Base-by-base conservation (phyloP, 352 stramenopile species). In the Peronospora destructor region DNA sequence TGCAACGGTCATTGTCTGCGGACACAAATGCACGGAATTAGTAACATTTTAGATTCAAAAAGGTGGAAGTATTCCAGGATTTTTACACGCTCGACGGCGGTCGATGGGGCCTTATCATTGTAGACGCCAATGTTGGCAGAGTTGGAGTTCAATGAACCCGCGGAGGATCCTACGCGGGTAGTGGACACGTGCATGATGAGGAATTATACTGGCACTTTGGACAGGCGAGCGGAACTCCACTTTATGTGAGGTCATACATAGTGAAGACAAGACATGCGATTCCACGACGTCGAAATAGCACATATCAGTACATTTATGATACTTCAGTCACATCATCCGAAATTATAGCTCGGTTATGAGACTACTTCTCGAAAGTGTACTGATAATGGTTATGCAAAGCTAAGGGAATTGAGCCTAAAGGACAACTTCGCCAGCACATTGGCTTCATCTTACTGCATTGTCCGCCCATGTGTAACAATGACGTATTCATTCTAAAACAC, bases 1-100 rank as follows among this genome's bases (percentile, higher is more conserved):
- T 6, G 84, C 84, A 19, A 94, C 84, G 11, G 84, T 94, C 63
- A 92, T 73, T 25, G 85, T 72, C 81, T 91, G 28, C 39, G 32
- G 8, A 32, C 10, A 32, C 3, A 2, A 32, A 32, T 0, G 28
- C 28, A 32, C 28, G 6, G 28, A 32, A 3, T 30, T 30, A 30
- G 26, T 30, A 2, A 30, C 1, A 23, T 23, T 3, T 23, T 11
- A 4, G 8, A 30, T 10, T 30, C 1, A 1, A 32, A 12, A 32
- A 32, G 10, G 28, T 12, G 21, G 12, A 35, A 29, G 42, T 45
- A 7, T 50, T 29, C 10, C 17, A 19, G 12, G 4, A 35, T 3
- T 45, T 65, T 55, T 54, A 87, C 74, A 17, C 72, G 66, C 43
- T 88, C 76, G 44, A 88, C 71, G 25, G 67, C 47, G 12, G 70